Base-by-base conservation (phyloP, 345 rosid genomes). In the Populus tremula region DNA sequence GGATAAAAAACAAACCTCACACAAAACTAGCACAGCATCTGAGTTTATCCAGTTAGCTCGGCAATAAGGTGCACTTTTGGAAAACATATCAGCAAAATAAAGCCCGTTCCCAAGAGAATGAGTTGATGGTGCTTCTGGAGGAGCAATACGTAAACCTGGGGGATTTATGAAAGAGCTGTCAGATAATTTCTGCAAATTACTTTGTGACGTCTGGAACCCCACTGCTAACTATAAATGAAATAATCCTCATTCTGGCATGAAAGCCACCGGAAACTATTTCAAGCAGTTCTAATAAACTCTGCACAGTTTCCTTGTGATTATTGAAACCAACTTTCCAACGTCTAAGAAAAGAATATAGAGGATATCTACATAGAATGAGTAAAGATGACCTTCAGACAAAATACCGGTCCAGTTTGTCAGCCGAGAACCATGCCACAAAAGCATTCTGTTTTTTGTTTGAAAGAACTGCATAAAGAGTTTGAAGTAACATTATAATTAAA, bases 31-130 rank as follows among this genome's bases (percentile, higher is more conserved):
- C 66, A 90, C 98, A 5, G 95, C 97, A 66, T 89, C 80, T 82
- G 82, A 69, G 85, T 67, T 49, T 86, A 29, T 33, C 47, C 53
- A 77, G 68, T 86, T 67, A 33, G 95, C 84, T 79, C 82, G 93
- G 82, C 97, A 94, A 80, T 94, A 94, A 78, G 91, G 91, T 2
- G 97, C 97, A 75, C 97, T 94, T 85, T 94, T 94, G 78, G 97
- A 93, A 91, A 94, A 94, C 97, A 94, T 91, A 81, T 94, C 98
- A n/a, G 95, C 95, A 76, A 94, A 94, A 85, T 94, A 94, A 81
- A 94, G 94, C 36, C 97, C 98, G 87, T 94, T 94, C 12, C 98
- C 98, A 73, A 93, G 92, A 87, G 91, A 91, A 68, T 95, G 95
- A 13, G 93, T 90, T 71, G 74, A 89, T 45, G 98, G 97, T 43